Conservation (phyloP, 1,284 basidiomycete species). For the Ceratobasidium sp. region DNA sequence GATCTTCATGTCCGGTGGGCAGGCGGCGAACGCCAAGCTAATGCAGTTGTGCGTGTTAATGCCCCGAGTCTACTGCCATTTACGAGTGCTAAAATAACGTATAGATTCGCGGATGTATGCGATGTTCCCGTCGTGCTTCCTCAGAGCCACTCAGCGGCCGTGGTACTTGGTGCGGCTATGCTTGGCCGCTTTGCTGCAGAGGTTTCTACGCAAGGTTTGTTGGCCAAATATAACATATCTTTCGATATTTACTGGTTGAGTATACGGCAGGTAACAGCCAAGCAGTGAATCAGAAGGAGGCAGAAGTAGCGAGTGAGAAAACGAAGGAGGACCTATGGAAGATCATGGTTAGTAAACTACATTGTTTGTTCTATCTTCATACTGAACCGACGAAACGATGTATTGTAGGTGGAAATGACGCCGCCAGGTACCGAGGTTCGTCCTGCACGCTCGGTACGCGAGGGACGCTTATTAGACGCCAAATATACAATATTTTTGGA, state of each 20-base stretch:
- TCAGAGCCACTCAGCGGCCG: constrained; percentile 79
- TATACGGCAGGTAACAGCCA: constrained; percentile 50
- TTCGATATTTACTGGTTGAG: constrained; percentile 34
- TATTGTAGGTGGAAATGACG: constrained; percentile 86
- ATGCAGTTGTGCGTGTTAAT: constrained; percentile 72
- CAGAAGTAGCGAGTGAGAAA: constrained; percentile 63
- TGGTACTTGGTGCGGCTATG: constrained; percentile 94
- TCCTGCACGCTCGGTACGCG: constrained; percentile 73
- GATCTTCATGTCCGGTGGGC: constrained; percentile 94
- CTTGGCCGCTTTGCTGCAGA: constrained; percentile 90
- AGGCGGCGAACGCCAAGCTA: constrained; percentile 84
- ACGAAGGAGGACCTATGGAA: constrained; percentile 85
- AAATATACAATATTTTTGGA: constrained; percentile 97
- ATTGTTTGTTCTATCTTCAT: no score
- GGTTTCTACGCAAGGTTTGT: constrained; percentile 57
- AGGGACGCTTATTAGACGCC: constrained; percentile 82
- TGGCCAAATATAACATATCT: constrained; percentile 10
- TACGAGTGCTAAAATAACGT: not conserved
- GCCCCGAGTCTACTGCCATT: not conserved
- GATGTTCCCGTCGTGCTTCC: constrained; percentile 88
- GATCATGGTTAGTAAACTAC: constrained; percentile 78
- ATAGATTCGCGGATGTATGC: constrained; percentile 82
- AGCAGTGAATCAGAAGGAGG: constrained; percentile 58
- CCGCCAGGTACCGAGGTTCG: constrained; percentile 80
- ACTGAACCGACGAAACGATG: not conserved